These are phyloP conservation scores for Ambrosiella cleistominuta DNA, from an alignment of 2,329 filamentous ascomycete species.

Conservation along the genomic window DNA sequence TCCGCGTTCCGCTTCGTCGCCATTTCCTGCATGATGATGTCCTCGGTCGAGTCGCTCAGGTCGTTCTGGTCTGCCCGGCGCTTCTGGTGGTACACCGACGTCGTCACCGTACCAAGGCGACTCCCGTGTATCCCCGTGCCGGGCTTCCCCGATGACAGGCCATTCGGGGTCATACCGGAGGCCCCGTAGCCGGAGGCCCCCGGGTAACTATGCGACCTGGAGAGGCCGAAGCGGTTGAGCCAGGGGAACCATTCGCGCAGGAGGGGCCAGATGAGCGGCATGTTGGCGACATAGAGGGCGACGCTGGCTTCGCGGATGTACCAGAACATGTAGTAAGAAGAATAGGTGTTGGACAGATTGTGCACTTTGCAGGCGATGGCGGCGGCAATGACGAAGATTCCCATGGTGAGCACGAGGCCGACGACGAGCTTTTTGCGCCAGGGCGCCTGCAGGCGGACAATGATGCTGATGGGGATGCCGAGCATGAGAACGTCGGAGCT, in stretches of 20 bases:
- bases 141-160: neutral
- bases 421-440: conserved; percentile 36
- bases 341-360: conserved; percentile 24
- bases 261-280: conserved; percentile 27
- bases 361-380: conserved; percentile 31
- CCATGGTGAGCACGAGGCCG: conserved; percentile 27
- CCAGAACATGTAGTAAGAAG: conserved; percentile 25
- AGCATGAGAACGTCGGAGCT: conserved; percentile 43
- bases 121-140: conserved; percentile 8
- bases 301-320: conserved; percentile 30
- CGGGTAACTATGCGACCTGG: conserved; percentile 3
- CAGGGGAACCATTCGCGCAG: conserved; percentile 20
- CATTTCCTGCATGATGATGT: conserved; percentile 7
- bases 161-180: neutral
- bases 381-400: conserved; percentile 31
- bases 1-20: neutral
- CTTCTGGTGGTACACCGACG: conserved; percentile 10
- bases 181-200: neutral
- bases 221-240: conserved; percentile 12
- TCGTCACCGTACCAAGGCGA: conserved; percentile 9
- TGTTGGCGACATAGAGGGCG: conserved; percentile 27
- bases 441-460: conserved; percentile 32
- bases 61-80: conserved; percentile 4
- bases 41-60: conserved; percentile 6
- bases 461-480: conserved; percentile 35